These are phyloP conservation scores for Paramecium sonneborni DNA, from an alignment of 73 alveolate species.

Conservation along the genomic window DNA sequence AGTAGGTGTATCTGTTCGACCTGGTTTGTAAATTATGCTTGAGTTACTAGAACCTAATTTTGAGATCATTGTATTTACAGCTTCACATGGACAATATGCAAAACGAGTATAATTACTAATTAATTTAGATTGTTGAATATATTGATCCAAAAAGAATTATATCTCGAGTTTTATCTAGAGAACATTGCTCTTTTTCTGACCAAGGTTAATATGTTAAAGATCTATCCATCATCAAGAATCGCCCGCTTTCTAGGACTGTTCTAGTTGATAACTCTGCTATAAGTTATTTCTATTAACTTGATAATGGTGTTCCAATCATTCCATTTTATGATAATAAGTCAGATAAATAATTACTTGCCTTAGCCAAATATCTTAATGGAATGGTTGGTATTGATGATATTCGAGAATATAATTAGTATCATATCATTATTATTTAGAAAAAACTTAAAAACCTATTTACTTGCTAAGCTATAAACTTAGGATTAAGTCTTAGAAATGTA, in stretches of 20 bases:
- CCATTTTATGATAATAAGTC: slow-evolving; percentile 87
- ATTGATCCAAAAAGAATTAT: slow-evolving; percentile 75
- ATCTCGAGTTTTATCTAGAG: slow-evolving; percentile 69
- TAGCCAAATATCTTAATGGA: slow-evolving; percentile 50
- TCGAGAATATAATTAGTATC: slow-evolving; percentile 40
- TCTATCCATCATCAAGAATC: slow-evolving; percentile 65
- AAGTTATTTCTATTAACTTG: slow-evolving; percentile 80
- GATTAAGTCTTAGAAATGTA: neutral
- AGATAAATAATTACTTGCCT: slow-evolving; percentile 72
- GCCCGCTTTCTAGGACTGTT: slow-evolving; percentile 73
- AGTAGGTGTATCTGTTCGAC: slow-evolving; percentile 61
- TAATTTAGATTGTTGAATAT: slow-evolving; percentile 53
- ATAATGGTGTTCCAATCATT: slow-evolving; percentile 90
- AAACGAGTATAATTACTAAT: slow-evolving; percentile 33
- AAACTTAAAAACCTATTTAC: neutral
- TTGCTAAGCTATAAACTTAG: neutral
- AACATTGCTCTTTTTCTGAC: slow-evolving; percentile 70
- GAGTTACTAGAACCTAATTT: slow-evolving; percentile 58
- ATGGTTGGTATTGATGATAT: slow-evolving; percentile 51
- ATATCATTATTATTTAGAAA: neutral
- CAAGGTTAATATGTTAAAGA: slow-evolving; percentile 75
- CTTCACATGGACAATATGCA: slow-evolving; percentile 72
- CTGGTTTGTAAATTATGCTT: slow-evolving; percentile 37
- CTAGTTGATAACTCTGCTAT: slow-evolving; percentile 87
- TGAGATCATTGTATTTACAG: slow-evolving; percentile 77